These are phyloP conservation scores for Gynochthodes officinalis DNA, from an alignment of 257 asterid genomes.

Conservation along the genomic window DNA sequence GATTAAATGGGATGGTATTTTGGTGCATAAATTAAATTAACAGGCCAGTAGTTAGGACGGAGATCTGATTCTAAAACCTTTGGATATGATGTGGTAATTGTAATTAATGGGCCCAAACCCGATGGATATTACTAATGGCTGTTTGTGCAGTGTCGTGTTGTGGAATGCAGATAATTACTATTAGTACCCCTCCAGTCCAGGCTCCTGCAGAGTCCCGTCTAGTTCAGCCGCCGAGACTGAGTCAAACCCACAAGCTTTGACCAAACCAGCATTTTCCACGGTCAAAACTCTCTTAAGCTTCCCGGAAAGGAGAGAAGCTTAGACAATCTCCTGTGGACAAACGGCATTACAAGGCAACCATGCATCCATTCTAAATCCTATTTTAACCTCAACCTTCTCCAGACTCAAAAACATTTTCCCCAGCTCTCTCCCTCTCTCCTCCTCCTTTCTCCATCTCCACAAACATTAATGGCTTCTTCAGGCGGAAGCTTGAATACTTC, in stretches of 20 bases:
- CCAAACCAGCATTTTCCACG: conserved; percentile 25
- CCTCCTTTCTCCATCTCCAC: not conserved
- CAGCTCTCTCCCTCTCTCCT: not conserved
- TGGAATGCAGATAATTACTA: too few species aligned
- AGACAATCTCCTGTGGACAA: not conserved
- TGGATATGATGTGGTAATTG: too few species aligned
- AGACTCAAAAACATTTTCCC: not conserved
- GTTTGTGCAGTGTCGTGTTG: too few species aligned
- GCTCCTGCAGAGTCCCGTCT: too few species aligned
- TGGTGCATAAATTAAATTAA: too few species aligned
- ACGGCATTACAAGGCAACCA: not conserved
- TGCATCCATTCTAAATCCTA: not conserved
- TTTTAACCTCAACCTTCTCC: not conserved
- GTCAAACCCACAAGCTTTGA: conserved; percentile 66
- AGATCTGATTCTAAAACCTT: too few species aligned
- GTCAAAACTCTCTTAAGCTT: conserved; percentile 34
- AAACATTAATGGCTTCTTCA: conserved; percentile 27
- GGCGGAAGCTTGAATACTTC: conserved; percentile 31
- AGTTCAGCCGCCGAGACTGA: conserved; percentile 57
- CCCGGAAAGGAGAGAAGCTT: conserved; percentile 21
- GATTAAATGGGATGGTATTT: too few species aligned
- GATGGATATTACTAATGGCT: too few species aligned
- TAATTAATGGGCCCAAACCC: too few species aligned
- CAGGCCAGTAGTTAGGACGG: too few species aligned
- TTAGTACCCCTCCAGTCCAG: too few species aligned